These are phyloP conservation scores for Psophocarpus tetragonolobus DNA, from an alignment of 306 rosid genomes.

Conservation along the genomic window DNA sequence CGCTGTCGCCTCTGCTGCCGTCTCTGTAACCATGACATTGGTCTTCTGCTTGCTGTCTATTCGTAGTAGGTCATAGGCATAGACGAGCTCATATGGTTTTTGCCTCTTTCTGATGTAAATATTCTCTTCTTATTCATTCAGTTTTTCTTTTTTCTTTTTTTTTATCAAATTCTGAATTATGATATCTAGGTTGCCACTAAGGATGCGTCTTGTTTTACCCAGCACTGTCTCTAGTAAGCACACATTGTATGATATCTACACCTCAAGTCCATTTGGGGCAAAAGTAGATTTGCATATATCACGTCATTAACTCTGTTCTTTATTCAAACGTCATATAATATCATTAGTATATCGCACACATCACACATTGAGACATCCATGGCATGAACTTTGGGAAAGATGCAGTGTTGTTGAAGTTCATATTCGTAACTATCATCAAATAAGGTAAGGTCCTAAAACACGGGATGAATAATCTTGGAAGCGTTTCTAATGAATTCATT, in stretches of 20 bases:
- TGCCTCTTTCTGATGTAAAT: conserved; percentile 30
- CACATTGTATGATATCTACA: too few species aligned
- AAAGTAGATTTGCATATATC: neutral
- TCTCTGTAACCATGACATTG: conserved; percentile 48
- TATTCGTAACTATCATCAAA: neutral
- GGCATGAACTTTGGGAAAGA: neutral
- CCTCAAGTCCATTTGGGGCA: neutral
- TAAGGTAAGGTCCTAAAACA: neutral
- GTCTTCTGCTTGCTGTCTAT: conserved; percentile 44
- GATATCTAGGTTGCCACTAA: neutral
- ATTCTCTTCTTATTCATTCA: neutral
- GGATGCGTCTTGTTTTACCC: neutral
- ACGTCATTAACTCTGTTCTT: neutral
- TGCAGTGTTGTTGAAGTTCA: neutral
- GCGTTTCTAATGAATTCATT: neutral
- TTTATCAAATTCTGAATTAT: neutral
- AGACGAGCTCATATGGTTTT: conserved; percentile 19
- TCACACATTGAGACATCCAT: too few species aligned
- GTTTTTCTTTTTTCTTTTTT: too few species aligned
- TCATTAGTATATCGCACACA: neutral
- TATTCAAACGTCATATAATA: neutral
- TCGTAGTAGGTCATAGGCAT: conserved; percentile 24
- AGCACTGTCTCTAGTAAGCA: neutral
- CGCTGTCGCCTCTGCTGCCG: conserved; percentile 45
- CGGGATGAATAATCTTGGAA: neutral